These are phyloP conservation scores for Yarrowia keelungensis DNA, from an alignment of 805 yeast species.

Conservation along the genomic window DNA sequence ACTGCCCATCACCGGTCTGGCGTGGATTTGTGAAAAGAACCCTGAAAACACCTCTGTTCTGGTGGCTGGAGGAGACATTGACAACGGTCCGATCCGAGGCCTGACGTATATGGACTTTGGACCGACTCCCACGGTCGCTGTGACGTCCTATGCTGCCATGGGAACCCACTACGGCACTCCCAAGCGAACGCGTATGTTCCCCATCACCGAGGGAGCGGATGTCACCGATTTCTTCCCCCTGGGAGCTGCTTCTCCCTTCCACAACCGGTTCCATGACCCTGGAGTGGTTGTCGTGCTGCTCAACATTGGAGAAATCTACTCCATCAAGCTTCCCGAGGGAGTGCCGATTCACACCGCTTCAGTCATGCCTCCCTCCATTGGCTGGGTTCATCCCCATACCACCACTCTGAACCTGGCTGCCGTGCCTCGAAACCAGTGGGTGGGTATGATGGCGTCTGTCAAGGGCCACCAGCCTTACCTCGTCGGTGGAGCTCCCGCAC, in stretches of 20 bases:
- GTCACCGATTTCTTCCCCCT: conserved; percentile 60
- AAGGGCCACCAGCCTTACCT: conserved; percentile 56
- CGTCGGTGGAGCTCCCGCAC: conserved; percentile 80
- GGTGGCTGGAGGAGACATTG: conserved; percentile 69
- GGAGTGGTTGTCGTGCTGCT: conserved; percentile 63
- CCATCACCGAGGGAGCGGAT: conserved; percentile 57
- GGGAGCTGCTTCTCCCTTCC: conserved; percentile 72
- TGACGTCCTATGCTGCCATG: conserved; percentile 86
- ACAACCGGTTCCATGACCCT: conserved; percentile 82
- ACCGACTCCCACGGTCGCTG: conserved; percentile 70
- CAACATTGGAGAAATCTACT: conserved; percentile 69
- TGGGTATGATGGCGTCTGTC: conserved; percentile 70
- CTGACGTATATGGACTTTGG: conserved; percentile 76
- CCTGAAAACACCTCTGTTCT: conserved; percentile 81
- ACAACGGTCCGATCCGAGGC: conserved; percentile 54
- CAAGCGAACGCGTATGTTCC: conserved; percentile 61
- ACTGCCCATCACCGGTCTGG: conserved; percentile 57
- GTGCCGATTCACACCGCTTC: conserved; percentile 59
- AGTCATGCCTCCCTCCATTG: conserved; percentile 78
- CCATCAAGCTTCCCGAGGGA: conserved; percentile 66
- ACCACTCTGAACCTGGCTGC: conserved; percentile 62
- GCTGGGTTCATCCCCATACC: conserved; percentile 78
- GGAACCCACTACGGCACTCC: conserved; percentile 73
- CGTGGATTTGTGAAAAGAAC: conserved; percentile 81
- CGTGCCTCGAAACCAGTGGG: conserved; percentile 73